These are phyloP conservation scores for Hirsutella rhossiliensis DNA, from an alignment of 2,329 filamentous ascomycete genomes.

Conservation along the genomic window DNA sequence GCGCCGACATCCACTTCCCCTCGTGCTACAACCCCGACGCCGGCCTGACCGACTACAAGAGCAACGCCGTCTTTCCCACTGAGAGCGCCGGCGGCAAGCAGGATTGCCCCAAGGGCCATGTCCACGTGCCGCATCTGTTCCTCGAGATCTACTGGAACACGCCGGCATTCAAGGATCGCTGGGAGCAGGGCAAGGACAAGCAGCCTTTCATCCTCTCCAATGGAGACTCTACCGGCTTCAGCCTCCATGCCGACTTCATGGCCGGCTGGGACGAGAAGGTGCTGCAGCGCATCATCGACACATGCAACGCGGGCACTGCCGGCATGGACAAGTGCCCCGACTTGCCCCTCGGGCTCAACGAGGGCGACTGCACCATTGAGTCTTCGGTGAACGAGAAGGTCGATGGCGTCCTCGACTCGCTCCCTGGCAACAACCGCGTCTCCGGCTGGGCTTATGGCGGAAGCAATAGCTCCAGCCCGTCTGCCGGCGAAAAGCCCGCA, in stretches of 20 bases:
- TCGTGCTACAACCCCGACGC: conserved; percentile 59
- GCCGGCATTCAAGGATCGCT: conserved; percentile 35
- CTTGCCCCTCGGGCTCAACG: conserved; percentile 40
- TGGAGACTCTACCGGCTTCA: conserved; percentile 59
- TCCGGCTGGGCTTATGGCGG: conserved; percentile 36
- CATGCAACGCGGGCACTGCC: conserved; percentile 45
- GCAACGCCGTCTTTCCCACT: conserved; percentile 55
- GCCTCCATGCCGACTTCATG: conserved; percentile 60
- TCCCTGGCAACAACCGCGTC: conserved; percentile 46
- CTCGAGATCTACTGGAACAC: conserved; percentile 51
- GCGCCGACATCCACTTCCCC: conserved; percentile 59
- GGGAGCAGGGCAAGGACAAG: conserved; percentile 38
- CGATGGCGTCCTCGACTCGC: conserved; percentile 27
- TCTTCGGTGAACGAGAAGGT: conserved; percentile 34
- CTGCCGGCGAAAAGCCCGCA: not conserved
- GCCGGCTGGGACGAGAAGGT: conserved; percentile 57
- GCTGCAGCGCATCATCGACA: conserved; percentile 55
- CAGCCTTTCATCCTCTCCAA: conserved; percentile 59
- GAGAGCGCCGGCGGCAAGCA: conserved; percentile 30
- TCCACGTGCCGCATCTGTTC: conserved; percentile 46
- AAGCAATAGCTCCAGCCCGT: conserved; percentile 1
- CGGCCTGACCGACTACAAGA: conserved; percentile 45
- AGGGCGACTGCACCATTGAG: conserved; percentile 36
- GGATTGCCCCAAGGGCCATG: conserved; percentile 42
- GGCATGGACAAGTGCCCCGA: conserved; percentile 53